A percentile compares a stretch with the other conserved stretches of the same genome.
These are phyloP conservation scores for Sergeia podlipaevii DNA, from an alignment of 208 protist species.

Conservation along the genomic window DNA sequence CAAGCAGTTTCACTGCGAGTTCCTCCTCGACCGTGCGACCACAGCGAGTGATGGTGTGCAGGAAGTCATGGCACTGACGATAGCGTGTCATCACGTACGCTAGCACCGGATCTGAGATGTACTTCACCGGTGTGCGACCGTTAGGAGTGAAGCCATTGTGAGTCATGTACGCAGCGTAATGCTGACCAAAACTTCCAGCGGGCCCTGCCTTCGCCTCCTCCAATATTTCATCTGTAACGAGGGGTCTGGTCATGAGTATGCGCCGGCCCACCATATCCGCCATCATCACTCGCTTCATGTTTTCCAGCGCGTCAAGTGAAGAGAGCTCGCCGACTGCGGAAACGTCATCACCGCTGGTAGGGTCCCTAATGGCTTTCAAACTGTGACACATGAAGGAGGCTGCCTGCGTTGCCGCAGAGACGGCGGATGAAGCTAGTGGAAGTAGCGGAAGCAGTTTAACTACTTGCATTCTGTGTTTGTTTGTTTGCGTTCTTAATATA, in stretches of 20 bases:
- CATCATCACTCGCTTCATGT: constrained; percentile 79
- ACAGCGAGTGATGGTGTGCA: constrained; percentile 57
- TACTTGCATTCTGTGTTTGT: too few relatives aligned
- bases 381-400: constrained; percentile 53
- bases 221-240: constrained; percentile 57
- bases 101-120: constrained; percentile 64
- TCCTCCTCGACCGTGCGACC: constrained; percentile 85
- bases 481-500: too few relatives aligned
- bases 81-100: constrained; percentile 86
- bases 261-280: constrained; percentile 49
- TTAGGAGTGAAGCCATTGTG: constrained; percentile 72
- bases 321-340: constrained; percentile 75
- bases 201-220: constrained; percentile 35
- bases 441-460: background rate
- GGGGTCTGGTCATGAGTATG: constrained; percentile 55
- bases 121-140: constrained; percentile 52
- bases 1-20: constrained; percentile 77
- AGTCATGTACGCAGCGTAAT: constrained; percentile 79
- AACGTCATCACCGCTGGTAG: constrained; percentile 54
- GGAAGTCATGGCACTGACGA: constrained; percentile 84
- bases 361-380: constrained; percentile 54
- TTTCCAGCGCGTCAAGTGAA: constrained; percentile 48
- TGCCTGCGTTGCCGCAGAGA: constrained; percentile 11
- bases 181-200: constrained; percentile 63
- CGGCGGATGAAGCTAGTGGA: background rate